phyloP scores from a whole-genome alignment of 495 filamentous ascomycete genomes.

The Penicillium cataractarum region DNA sequence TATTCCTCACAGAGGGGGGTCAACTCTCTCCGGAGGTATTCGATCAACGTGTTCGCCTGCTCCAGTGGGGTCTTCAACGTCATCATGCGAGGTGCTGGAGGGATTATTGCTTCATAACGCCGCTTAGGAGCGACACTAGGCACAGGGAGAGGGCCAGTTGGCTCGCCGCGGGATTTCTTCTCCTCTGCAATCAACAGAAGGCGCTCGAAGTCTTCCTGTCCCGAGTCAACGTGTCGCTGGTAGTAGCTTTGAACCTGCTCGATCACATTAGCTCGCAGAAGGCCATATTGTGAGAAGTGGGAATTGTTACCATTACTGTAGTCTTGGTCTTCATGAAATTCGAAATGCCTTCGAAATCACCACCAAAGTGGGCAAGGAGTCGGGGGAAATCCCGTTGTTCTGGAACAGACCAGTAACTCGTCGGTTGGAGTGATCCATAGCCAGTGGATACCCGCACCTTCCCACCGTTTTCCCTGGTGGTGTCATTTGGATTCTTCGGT shows the following conservation, averaged over 20 bases:
- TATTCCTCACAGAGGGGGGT: constrained; percentile 69
- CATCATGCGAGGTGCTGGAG: constrained; percentile 43
- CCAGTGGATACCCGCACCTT: too few species aligned
- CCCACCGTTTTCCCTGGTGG: too few species aligned
- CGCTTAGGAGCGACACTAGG: constrained; percentile 63
- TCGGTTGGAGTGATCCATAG: constrained; percentile 64
- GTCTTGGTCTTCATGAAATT: constrained; percentile 90
- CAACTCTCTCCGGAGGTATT: constrained; percentile 66
- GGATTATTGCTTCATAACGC: constrained; percentile 59
- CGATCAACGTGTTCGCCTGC: constrained; percentile 68
- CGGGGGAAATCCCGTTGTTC: constrained; percentile 83
- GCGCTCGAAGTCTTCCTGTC: constrained; percentile 68
- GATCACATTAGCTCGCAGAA: not conserved
- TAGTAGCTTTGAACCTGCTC: constrained; percentile 90
- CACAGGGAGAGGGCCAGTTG: constrained; percentile 66
- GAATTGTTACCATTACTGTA: constrained; percentile 78
- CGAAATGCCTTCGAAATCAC: constrained; percentile 84
- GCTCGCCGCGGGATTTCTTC: constrained; percentile 69
- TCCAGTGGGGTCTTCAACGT: constrained; percentile 55
- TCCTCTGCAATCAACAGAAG: constrained; percentile 71
- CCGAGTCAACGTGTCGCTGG: constrained; percentile 71
- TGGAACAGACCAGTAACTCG: constrained; percentile 97
- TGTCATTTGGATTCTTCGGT: too few species aligned
- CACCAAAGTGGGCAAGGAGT: constrained; percentile 80
- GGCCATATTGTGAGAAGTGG: too few species aligned